These are phyloP conservation scores for Lotmaria passim DNA, from an alignment of 208 protist species.

Conservation along the genomic window DNA sequence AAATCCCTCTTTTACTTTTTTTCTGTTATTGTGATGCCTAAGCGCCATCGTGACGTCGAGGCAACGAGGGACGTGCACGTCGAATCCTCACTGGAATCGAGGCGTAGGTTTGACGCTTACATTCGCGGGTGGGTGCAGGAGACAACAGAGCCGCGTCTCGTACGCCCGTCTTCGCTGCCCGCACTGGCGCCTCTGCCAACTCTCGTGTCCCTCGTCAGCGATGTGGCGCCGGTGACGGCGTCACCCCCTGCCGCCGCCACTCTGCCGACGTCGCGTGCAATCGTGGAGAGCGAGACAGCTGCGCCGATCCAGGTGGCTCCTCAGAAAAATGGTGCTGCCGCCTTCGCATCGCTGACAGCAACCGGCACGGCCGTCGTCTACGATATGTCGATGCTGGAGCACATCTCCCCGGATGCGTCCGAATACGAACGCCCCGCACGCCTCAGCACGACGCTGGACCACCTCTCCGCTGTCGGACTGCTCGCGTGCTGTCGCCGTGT, in stretches of 20 bases:
- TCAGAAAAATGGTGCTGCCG: no score
- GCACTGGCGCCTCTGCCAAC: constrained; percentile 19
- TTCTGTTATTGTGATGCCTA: no score
- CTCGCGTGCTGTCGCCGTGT: constrained; percentile 55
- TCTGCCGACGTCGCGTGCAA: no score
- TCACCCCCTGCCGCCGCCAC: neutral
- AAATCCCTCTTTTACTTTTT: no score
- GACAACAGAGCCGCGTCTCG: neutral
- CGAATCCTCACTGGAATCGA: constrained; percentile 22
- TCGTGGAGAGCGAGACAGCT: neutral
- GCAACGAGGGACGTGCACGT: constrained; percentile 1
- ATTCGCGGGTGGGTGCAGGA: constrained; percentile 37
- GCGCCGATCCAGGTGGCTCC: neutral
- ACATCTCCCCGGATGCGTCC: constrained; percentile 51
- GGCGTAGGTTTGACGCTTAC: constrained; percentile 36
- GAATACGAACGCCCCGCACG: constrained; percentile 84
- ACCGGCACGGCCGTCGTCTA: constrained; percentile 68
- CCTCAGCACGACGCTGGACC: constrained; percentile 61
- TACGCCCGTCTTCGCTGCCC: constrained; percentile 21
- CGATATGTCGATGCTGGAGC: constrained; percentile 63
- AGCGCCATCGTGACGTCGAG: constrained; percentile 13
- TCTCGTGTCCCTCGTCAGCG: neutral
- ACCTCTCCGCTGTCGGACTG: constrained; percentile 67
- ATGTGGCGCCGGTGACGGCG: neutral
- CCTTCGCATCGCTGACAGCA: neutral